These are phyloP conservation scores for Bisporella sp. DNA, from an alignment of 2,329 filamentous ascomycete species.

Conservation along the genomic window DNA sequence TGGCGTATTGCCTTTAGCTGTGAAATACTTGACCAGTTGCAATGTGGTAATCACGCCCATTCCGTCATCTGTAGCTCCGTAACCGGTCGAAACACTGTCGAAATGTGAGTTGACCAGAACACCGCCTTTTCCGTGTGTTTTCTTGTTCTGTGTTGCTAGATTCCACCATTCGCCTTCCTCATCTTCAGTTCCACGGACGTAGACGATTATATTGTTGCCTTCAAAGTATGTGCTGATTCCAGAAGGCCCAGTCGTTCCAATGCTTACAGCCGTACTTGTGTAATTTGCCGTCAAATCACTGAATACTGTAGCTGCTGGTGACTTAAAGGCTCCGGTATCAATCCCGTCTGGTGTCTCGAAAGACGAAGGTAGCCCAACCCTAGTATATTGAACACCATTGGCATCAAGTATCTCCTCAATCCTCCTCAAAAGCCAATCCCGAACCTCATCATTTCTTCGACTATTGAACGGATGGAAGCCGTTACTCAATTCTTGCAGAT, in stretches of 20 bases:
- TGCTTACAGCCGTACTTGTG: conserved; percentile 50
- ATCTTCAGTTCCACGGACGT: conserved; percentile 77
- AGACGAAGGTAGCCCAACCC: conserved; percentile 26
- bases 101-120: conserved; percentile 94
- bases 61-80: conserved; percentile 89
- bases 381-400: conserved; percentile 46
- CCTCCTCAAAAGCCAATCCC: conserved; percentile 66
- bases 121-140: conserved; percentile 57
- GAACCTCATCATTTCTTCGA: conserved; percentile 71
- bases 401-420: conserved; percentile 61
- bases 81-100: conserved; percentile 81
- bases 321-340: conserved; percentile 7
- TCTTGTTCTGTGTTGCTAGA: conserved; percentile 30
- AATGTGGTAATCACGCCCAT: conserved; percentile 82
- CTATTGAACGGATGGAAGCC: conserved; percentile 87
- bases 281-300: conserved; percentile 75
- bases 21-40: conserved; percentile 83
- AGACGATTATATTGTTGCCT: conserved; percentile 85
- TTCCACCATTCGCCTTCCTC: conserved; percentile 70
- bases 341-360: conserved; percentile 8
- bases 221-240: conserved; percentile 71
- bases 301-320: conserved; percentile 57
- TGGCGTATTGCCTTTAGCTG: conserved; percentile 61
- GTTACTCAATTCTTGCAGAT: conserved; percentile 68
- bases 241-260: conserved; percentile 25